Evolutionary conservation across 768 basidiomycete species (phyloP).

Genomic region (Boletus patriciae): DNA sequence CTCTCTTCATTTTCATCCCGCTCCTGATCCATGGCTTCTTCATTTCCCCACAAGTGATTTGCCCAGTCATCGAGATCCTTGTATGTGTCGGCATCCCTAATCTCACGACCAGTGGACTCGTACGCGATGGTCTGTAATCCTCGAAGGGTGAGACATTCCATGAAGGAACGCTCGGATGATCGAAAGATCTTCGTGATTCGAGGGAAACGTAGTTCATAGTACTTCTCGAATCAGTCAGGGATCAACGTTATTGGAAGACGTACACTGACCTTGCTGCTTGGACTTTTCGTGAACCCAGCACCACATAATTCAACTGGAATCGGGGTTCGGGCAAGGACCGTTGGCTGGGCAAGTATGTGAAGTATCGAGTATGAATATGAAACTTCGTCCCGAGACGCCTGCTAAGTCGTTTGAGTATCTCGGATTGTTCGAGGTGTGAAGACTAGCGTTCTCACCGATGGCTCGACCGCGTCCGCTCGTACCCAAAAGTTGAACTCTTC

Average conservation of each 20-base stretch:
- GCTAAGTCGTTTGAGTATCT: background rate
- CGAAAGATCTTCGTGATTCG: constrained; percentile 71
- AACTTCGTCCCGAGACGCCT: constrained; percentile 30
- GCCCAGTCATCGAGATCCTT: constrained; percentile 54
- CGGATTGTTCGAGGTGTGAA: background rate
- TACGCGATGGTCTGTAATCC: constrained; percentile 57
- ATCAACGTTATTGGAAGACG: background rate
- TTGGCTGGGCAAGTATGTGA: constrained; percentile 49
- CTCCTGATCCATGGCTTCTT: constrained; percentile 38
- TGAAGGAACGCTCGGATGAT: constrained; percentile 62
- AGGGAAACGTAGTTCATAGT: constrained; percentile 84
- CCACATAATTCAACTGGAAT: constrained; percentile 74
- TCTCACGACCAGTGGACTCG: constrained; percentile 53
- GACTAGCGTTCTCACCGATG: constrained; percentile 14
- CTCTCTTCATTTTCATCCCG: constrained; percentile 20
- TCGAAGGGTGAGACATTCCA: constrained; percentile 48
- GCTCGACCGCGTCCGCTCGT: constrained; percentile 28
- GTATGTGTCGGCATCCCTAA: constrained; percentile 29
- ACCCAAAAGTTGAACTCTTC: constrained; percentile 74
- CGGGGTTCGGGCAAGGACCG: constrained; percentile 57
- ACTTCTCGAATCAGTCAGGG: constrained; percentile 38
- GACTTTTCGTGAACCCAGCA: constrained; percentile 79
- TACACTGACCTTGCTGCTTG: constrained; percentile 49
- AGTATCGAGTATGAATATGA: constrained; percentile 57
- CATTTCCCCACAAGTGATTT: constrained; percentile 40